These are phyloP conservation scores for Gossypium arboreum DNA, from an alignment of 345 rosid species.

Conservation along the genomic window DNA sequence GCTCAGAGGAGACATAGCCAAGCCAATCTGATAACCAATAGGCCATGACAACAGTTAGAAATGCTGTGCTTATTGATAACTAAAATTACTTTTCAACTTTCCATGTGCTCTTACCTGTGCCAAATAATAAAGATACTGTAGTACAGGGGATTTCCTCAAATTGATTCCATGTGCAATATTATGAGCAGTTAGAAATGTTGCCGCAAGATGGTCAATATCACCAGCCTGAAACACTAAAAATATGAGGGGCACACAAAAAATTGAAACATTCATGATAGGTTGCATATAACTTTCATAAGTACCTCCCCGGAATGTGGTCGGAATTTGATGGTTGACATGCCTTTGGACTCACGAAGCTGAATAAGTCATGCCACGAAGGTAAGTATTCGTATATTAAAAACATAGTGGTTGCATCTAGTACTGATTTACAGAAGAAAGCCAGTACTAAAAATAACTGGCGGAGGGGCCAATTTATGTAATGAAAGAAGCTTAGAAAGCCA, in stretches of 20 bases:
- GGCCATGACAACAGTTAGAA: constrained; percentile 17
- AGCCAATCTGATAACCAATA: constrained; percentile 64
- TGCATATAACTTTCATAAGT: constrained; percentile 13
- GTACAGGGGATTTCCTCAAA: constrained; percentile 97
- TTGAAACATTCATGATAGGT: neutral
- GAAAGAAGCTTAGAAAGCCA: neutral
- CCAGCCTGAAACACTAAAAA: constrained; percentile 67
- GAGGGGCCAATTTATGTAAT: neutral
- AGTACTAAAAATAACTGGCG: neutral
- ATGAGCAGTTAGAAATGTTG: constrained; percentile 89
- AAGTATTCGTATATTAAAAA: constrained; percentile 14
- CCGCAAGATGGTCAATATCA: constrained; percentile 98
- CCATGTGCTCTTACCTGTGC: constrained; percentile 59
- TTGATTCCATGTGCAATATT: constrained; percentile 98
- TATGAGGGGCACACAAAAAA: constrained; percentile 13
- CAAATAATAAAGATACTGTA: constrained; percentile 93
- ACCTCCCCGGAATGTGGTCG: constrained; percentile 99
- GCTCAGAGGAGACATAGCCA: constrained; percentile 99
- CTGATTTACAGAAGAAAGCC: neutral
- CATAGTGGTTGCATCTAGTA: neutral
- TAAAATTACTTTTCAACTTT: neutral
- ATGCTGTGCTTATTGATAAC: constrained; percentile 10
- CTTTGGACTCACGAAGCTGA: constrained; percentile 98
- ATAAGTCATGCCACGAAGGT: constrained; percentile 18
- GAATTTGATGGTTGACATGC: constrained; percentile 93